These are phyloP conservation scores for Ehretia macrophylla DNA, from an alignment of 257 asterid genomes.

Conservation along the genomic window DNA sequence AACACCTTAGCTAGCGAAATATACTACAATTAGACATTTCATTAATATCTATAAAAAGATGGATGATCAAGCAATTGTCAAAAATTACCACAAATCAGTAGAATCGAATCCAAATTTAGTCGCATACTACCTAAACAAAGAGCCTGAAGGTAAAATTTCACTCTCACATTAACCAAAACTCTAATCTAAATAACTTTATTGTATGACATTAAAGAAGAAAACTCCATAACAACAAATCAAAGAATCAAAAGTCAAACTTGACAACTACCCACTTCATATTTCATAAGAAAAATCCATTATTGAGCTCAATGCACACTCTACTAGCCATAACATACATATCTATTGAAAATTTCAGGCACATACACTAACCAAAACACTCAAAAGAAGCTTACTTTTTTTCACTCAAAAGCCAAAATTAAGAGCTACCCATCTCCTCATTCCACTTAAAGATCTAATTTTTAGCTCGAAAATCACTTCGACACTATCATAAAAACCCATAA, in stretches of 20 bases:
- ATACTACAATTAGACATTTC: no score
- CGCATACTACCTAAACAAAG: not conserved
- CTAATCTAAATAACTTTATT: no score
- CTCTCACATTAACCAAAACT: not conserved
- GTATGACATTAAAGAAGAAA: not conserved
- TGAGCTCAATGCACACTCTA: conserved; percentile 9
- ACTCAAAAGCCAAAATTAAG: conserved; percentile 13
- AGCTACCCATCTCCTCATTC: conserved; percentile 7
- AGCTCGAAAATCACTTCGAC: conserved; percentile 2
- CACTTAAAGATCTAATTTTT: conserved; percentile 16
- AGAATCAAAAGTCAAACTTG: conserved; percentile 4
- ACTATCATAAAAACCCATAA: conserved; percentile 1
- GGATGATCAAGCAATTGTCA: not conserved
- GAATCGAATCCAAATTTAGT: not conserved
- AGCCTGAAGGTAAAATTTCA: no score
- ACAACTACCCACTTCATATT: conserved; percentile 9
- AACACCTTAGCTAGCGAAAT: no score
- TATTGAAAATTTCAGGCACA: conserved; percentile 8
- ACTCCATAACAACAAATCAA: not conserved
- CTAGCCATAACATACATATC: conserved; percentile 19
- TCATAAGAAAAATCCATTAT: conserved; percentile 1
- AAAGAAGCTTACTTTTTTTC: conserved; percentile 5
- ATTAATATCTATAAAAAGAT: no score
- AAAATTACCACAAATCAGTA: not conserved
- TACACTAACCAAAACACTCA: not conserved